phyloP scores from a whole-genome alignment of 495 filamentous ascomycete genomes.

The Cairneyella variabilis region DNA sequence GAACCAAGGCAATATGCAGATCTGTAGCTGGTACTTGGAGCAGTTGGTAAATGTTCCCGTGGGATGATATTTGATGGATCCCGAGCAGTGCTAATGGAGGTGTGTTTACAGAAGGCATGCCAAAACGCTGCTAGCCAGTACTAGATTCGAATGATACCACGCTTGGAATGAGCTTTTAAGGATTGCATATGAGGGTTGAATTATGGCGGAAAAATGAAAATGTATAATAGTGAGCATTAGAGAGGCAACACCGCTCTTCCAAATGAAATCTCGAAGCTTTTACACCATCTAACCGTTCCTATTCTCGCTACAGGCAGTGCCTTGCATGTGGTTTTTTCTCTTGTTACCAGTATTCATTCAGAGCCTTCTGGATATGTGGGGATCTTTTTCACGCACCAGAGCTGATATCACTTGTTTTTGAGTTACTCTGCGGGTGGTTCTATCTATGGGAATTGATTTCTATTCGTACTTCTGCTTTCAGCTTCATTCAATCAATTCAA shows the following conservation, averaged over 20 bases:
- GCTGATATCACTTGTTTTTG: too few species aligned
- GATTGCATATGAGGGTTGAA: conserved; percentile 5
- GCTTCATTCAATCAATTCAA: too few species aligned
- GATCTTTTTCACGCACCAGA: too few species aligned
- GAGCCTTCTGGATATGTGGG: too few species aligned
- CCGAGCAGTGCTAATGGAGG: conserved; percentile 17
- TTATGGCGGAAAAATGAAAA: conserved; percentile 14
- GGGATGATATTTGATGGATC: background rate
- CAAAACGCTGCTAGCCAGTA: conserved; percentile 85
- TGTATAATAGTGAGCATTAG: background rate
- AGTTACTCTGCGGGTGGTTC: too few species aligned
- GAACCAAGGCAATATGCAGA: conserved; percentile 86
- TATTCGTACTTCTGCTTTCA: too few species aligned
- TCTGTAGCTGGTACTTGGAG: conserved; percentile 97
- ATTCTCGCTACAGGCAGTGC: too few species aligned
- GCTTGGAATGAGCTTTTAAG: background rate
- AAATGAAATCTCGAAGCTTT: too few species aligned
- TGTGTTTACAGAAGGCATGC: conserved; percentile 70
- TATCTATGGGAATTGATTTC: too few species aligned
- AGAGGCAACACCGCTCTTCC: conserved; percentile 12
- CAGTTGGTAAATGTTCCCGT: conserved; percentile 59
- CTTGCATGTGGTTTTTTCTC: too few species aligned
- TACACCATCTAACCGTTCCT: too few species aligned
- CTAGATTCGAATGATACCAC: conserved; percentile 39
- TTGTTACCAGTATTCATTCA: too few species aligned